Evolutionary conservation across 2,329 filamentous ascomycete genomes (phyloP), one percentile per base, ranked within the genome.

Genomic region (Penicillium sp.): DNA sequence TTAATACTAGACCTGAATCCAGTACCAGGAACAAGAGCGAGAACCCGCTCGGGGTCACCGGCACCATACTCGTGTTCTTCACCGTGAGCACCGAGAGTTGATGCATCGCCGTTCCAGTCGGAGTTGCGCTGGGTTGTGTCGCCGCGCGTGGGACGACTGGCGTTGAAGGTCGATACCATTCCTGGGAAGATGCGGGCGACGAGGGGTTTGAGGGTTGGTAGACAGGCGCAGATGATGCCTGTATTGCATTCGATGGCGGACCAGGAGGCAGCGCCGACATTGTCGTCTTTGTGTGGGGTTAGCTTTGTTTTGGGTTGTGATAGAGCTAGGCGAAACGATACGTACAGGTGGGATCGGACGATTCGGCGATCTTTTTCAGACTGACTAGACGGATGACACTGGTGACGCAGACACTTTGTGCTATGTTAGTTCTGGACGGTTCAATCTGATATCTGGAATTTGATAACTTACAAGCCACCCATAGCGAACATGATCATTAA

Each of bases 401-500:
- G 10, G 66, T 69, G 8, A 69, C 57, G 49, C 64, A 68, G 21
- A 64, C 64, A 37, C 64, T 65, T n/a, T 28, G 10, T 31, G 37
- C 17, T 17, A 6, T 13, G 40, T 32, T 24, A 39, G 50, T 9
- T 32, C 9, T 17, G 7, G 4, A 19, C 6, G 2, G 6, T 39
- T 21, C 1, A n/a, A 15, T 43, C 6, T 19, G n/a, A n/a, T n/a
- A n/a, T 43, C 6, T 19, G n/a, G 12, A n/a, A n/a, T 3, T 15
- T 13, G 7, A 3, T 12, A 39, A 58, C 62, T 61, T 54, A 70
- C 67, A 70, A 68, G 46, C 66, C 64, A 40, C 67, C 68, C 13
- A 69, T 15, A 0, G 68, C 61, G 58, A 76, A 77, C 39, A 76
- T 64, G 1, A 67, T 56, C 24, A 72, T 65, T 17, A 75, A 57